Evolutionary conservation across 2,329 filamentous ascomycete species (phyloP).

Genomic region (Colletotrichum falcatum): DNA sequence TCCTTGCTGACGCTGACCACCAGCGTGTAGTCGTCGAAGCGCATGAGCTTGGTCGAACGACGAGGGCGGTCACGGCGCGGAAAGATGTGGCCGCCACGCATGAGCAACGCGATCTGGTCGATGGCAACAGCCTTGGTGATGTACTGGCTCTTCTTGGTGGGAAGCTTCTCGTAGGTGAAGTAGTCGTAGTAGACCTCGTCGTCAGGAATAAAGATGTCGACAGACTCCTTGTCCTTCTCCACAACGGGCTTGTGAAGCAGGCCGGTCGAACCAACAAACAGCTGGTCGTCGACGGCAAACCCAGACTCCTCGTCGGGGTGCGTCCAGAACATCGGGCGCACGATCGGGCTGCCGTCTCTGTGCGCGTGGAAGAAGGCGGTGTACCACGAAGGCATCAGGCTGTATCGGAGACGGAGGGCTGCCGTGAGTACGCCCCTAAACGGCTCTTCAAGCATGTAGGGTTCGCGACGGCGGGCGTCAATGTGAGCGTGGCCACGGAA

Average conservation of each 20-base stretch:
- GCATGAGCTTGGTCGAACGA: slow-evolving; percentile 89
- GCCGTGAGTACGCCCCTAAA: slow-evolving; percentile 89
- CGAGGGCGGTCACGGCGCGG: slow-evolving; percentile 89
- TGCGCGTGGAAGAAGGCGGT: slow-evolving; percentile 95
- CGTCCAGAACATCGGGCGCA: slow-evolving; percentile 93
- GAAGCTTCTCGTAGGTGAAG: slow-evolving; percentile 83
- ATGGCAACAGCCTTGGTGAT: slow-evolving; percentile 81
- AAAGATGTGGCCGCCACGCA: slow-evolving; percentile 93
- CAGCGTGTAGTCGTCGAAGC: slow-evolving; percentile 93
- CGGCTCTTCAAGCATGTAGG: slow-evolving; percentile 87
- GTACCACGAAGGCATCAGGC: slow-evolving; percentile 93
- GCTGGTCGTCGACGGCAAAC: slow-evolving; percentile 92
- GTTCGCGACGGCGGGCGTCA: slow-evolving; percentile 92
- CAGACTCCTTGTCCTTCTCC: slow-evolving; percentile 76
- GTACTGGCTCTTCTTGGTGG: slow-evolving; percentile 75
- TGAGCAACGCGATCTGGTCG: slow-evolving; percentile 88
- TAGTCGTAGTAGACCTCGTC: slow-evolving; percentile 95
- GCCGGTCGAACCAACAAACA: slow-evolving; percentile 90
- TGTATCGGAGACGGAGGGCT: slow-evolving; percentile 88
- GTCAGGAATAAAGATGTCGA: slow-evolving; percentile 89
- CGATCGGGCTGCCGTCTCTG: slow-evolving; percentile 84
- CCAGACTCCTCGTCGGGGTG: slow-evolving; percentile 87
- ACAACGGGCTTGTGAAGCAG: slow-evolving; percentile 94
- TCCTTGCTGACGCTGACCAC: slow-evolving; percentile 78
- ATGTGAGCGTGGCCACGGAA: slow-evolving; percentile 98